A percentile compares a stretch with the other conserved stretches of the same genome.
These are phyloP conservation scores for Lachnum nothofagi DNA, from an alignment of 2,329 filamentous ascomycete species.

Conservation along the genomic window DNA sequence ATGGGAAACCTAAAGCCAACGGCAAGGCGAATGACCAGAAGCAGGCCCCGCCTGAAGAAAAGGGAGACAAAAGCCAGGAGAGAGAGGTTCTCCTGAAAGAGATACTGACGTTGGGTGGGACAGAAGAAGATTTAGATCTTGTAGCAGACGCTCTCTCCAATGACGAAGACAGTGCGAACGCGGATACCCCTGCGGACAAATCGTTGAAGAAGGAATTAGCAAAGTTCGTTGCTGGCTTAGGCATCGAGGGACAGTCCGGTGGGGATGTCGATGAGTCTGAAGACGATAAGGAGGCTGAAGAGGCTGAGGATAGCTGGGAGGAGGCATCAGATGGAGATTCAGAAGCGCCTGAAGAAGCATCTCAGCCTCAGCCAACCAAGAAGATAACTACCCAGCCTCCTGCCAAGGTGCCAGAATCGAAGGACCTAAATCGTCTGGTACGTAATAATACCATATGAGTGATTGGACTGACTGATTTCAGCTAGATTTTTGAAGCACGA, in stretches of 20 bases:
- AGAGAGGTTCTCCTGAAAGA: constrained; percentile 51
- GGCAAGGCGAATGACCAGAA: constrained; percentile 23
- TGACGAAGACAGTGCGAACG: constrained; percentile 35
- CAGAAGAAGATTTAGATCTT: constrained; percentile 59
- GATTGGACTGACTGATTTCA: constrained; percentile 27
- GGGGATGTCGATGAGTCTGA: constrained; percentile 32
- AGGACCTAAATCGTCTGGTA: constrained; percentile 32
- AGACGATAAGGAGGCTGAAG: constrained; percentile 33
- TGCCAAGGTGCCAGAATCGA: constrained; percentile 8
- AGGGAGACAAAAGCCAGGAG: constrained; percentile 16
- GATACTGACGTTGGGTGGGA: constrained; percentile 60
- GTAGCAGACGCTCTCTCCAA: constrained; percentile 52
- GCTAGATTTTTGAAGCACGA: constrained; percentile 53
- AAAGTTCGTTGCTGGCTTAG: constrained; percentile 47
- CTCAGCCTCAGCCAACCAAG: constrained; percentile 10
- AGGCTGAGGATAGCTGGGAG: constrained; percentile 31
- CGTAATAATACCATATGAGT: constrained; percentile 16
- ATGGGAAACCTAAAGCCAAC: constrained; percentile 29
- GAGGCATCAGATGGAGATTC: constrained; percentile 34
- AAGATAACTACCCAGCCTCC: background rate
- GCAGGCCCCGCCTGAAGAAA: constrained; percentile 14
- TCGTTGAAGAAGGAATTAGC: constrained; percentile 47
- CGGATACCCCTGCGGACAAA: constrained; percentile 38
- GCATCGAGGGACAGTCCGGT: constrained; percentile 39
- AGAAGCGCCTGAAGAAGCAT: constrained; percentile 10